These are phyloP conservation scores for Cetradonia linearis DNA, from an alignment of 495 filamentous ascomycete genomes.

Conservation along the genomic window DNA sequence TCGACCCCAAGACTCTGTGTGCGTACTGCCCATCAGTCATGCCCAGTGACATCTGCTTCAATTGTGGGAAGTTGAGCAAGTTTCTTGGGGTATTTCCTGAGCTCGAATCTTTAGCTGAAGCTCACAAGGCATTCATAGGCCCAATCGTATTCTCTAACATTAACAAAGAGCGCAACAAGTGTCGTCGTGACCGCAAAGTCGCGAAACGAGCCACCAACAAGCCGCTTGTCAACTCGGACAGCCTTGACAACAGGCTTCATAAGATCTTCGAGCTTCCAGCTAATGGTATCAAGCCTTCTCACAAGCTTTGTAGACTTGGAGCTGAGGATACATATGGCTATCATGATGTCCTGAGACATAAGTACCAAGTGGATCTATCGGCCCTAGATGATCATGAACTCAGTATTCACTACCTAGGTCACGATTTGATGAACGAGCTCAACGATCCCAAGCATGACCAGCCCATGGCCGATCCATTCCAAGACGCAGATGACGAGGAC, in stretches of 20 bases:
- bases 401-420: neutral
- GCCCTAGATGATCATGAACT: neutral
- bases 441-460: neutral
- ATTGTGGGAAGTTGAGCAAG: conserved; percentile 6
- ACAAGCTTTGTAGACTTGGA: neutral
- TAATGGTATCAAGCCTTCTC: neutral
- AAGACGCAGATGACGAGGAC: too few species aligned
- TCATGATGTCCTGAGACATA: neutral
- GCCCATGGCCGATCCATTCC: neutral
- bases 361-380: neutral
- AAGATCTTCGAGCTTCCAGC: neutral
- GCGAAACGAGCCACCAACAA: neutral
- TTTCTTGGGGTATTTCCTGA: neutral
- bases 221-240: neutral
- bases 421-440: neutral
- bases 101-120: neutral
- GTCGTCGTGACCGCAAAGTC: neutral
- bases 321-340: neutral
- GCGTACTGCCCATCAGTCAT: conserved; percentile 2
- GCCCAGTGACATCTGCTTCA: conserved; percentile 13
- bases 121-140: neutral
- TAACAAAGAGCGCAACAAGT: too few species aligned
- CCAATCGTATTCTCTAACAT: neutral
- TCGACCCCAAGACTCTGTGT: neutral
- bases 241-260: neutral